phyloP scores from a whole-genome alignment of 176 grass and related monocot species.

The Luzula sylvatica region DNA sequence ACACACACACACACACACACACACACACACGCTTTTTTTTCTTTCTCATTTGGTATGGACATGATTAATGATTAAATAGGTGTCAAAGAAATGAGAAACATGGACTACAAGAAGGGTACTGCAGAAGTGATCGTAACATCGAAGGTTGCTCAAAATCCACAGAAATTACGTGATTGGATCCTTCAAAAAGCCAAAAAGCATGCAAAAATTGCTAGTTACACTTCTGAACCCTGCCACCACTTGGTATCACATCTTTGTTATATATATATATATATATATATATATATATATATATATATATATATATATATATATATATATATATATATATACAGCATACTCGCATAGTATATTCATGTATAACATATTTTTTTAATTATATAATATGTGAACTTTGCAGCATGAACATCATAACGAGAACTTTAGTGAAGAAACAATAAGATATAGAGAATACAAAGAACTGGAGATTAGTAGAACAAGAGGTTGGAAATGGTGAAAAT shows the following conservation, averaged over 20 bases:
- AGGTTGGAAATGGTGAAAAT: neutral
- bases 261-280: no score
- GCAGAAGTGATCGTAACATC: conserved; percentile 7
- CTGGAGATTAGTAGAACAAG: neutral
- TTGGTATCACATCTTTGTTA: no score
- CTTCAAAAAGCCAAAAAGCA: conserved; percentile 4
- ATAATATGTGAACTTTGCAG: neutral
- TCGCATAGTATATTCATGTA: no score
- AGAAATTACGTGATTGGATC: conserved; percentile 9
- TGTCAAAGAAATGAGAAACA: conserved; percentile 16
- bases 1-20: no score
- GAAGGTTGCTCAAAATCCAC: conserved; percentile 1
- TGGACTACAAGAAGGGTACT: conserved; percentile 9
- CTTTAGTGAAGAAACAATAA: neutral
- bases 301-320: no score
- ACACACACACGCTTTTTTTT: neutral
- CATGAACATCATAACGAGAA: neutral
- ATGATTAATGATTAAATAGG: neutral
- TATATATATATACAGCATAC: no score
- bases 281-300: no score
- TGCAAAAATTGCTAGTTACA: conserved; percentile 1
- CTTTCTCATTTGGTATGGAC: neutral
- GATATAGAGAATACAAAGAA: conserved; percentile 5
- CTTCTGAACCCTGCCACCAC: neutral
- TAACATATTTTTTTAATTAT: no score